Base-by-base conservation (phyloP, 208 protist genomes). In the Strigomonas galati region DNA sequence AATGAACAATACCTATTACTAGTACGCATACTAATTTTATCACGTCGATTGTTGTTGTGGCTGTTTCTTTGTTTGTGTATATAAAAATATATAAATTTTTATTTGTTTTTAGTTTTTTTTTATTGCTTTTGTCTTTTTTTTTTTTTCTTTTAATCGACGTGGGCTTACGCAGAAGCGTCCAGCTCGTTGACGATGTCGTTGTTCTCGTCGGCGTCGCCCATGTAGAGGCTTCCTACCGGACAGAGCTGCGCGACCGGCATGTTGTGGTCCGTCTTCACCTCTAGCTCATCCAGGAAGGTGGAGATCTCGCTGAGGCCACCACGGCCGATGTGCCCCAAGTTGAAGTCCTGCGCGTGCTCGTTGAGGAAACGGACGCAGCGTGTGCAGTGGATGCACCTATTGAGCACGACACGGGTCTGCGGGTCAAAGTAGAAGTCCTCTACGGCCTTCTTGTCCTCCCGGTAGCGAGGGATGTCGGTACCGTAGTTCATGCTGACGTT, bases 351-450 rank as follows among this genome's bases (percentile, higher is more conserved):
- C 10, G 92, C 93, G 62, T 98, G 90, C 78, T 99, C 97, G 68
- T 93, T 93, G 46, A 96, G 72, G 70, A 97, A 99, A 58, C 96
- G 93, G 24, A 98, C 84, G 72, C 97, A 98, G 51, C 97, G 84
- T 3, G 97, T 99, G 76, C 97, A 98, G 81, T 98, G 97, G 71
- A 99, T 99, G 84, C 97, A 99, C 2, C 97, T 87, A 61, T 94
- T 98, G 73, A 99, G 95, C 53, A 97, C 84, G 0, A 97, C 97
- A 72, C 97, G 96, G 17, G 98, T 96, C 64, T 98, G 89, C 21
- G 94, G 95, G 58, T 98, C 97, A 63, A 98, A 95, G 71, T 97
- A 94, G 72, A 98, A 98, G 79, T 98, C 93, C 73, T 98, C 88
- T 23, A 97, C 91, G 27, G 93, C 84, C 63, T 90, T 78, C 74